Percentiles rank a stretch among this genome's conserved stretches.
Evolutionary conservation across 2,329 filamentous ascomycete genomes (phyloP).

Genomic region (Paraphaeosphaeria sporulosa): DNA sequence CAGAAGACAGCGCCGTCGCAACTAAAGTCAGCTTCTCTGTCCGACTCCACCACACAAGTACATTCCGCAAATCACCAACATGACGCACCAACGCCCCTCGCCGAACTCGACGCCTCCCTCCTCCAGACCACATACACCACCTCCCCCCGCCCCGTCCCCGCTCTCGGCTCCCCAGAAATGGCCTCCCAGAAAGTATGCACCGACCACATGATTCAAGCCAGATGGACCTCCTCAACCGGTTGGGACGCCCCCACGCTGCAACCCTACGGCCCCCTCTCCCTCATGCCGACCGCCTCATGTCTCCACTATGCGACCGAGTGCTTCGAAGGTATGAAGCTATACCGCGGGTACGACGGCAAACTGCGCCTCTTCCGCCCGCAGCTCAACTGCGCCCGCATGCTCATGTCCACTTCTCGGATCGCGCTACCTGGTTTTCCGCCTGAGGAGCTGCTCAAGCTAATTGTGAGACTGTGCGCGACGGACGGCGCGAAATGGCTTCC

Average conservation of each 20-base stretch:
- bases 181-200: slow-evolving; percentile 62
- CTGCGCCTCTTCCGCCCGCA: slow-evolving; percentile 81
- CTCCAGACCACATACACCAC: slow-evolving; percentile 52
- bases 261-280: slow-evolving; percentile 77
- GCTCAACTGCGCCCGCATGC: slow-evolving; percentile 73
- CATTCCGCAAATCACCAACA: slow-evolving; percentile 28
- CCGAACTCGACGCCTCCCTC: slow-evolving; percentile 54
- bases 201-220: slow-evolving; percentile 86
- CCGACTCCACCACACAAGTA: slow-evolving; percentile 33
- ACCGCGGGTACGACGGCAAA: slow-evolving; percentile 72
- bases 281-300: slow-evolving; percentile 81
- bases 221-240: slow-evolving; percentile 70
- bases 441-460: slow-evolving; percentile 74
- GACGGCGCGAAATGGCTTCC: slow-evolving; percentile 85
- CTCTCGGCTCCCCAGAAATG: slow-evolving; percentile 50
- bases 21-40: slow-evolving; percentile 33
- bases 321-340: slow-evolving; percentile 85
- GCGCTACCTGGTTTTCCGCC: slow-evolving; percentile 78
- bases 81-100: slow-evolving; percentile 13
- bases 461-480: slow-evolving; percentile 73
- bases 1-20: slow-evolving; percentile 41
- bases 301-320: slow-evolving; percentile 92
- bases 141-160: slow-evolving; percentile 52
- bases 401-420: slow-evolving; percentile 66
- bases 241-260: slow-evolving; percentile 78